phyloP scores from a whole-genome alignment of 495 filamentous ascomycete genomes.

The Trichoderma orchidacearum region DNA sequence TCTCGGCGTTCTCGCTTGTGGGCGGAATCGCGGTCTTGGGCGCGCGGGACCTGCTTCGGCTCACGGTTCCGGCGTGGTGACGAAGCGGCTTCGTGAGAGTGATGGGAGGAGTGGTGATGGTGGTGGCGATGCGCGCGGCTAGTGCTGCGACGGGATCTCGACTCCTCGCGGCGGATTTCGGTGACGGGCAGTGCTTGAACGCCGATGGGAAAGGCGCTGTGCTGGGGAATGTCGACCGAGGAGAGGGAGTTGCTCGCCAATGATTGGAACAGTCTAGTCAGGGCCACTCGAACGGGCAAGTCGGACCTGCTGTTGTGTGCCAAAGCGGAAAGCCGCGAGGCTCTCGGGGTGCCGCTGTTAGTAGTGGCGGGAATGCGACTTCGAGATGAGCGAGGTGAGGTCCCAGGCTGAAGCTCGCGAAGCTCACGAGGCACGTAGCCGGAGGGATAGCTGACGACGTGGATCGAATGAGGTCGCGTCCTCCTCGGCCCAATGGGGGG shows the following conservation, averaged over 20 bases:
- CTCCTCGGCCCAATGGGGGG: constrained; percentile 36
- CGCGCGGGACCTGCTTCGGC: neutral
- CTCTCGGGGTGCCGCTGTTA: neutral
- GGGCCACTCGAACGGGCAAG: neutral
- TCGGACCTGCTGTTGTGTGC: neutral
- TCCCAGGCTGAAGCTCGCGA: constrained; percentile 28
- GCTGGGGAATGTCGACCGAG: neutral
- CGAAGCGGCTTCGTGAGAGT: neutral
- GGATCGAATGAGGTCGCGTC: constrained; percentile 39
- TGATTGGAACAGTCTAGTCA: neutral
- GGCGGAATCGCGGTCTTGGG: neutral
- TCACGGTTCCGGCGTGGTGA: neutral
- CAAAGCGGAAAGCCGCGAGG: neutral
- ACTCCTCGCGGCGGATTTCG: neutral
- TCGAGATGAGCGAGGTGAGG: constrained; percentile 19
- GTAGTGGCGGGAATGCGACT: neutral
- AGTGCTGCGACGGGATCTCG: neutral
- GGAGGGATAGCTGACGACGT: constrained; percentile 39
- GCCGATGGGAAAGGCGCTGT: neutral
- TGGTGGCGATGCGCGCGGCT: neutral
- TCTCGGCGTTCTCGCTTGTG: neutral
- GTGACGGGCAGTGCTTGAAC: neutral
- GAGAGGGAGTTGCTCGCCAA: neutral
- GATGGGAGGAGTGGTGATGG: neutral
- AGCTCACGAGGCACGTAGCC: constrained; percentile 36